These are phyloP conservation scores for Aspergillus persii DNA, from an alignment of 2,329 filamentous ascomycete genomes.

Conservation along the genomic window DNA sequence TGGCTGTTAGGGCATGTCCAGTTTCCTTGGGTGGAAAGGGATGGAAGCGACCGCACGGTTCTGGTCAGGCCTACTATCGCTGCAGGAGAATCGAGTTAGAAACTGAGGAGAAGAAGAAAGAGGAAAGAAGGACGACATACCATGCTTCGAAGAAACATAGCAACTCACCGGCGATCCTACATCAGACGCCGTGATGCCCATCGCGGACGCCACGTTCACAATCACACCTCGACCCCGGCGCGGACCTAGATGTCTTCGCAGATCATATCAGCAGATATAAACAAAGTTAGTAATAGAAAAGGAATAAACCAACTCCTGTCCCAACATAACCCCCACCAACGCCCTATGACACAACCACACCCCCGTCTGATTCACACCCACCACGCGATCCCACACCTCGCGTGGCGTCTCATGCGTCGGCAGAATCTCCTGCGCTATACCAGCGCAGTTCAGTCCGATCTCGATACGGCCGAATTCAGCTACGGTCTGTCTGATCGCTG, in stretches of 20 bases:
- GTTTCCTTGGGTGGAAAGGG: background rate
- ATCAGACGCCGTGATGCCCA: constrained; percentile 18
- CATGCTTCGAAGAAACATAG: constrained; percentile 27
- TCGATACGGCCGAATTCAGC: constrained; percentile 54
- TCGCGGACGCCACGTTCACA: constrained; percentile 26
- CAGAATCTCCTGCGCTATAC: constrained; percentile 44
- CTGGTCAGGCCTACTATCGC: constrained; percentile 26
- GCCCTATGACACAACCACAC: constrained; percentile 58
- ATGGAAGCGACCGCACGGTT: constrained; percentile 11
- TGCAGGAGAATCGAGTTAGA: background rate
- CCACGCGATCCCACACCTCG: constrained; percentile 50
- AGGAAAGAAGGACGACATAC: constrained; percentile 7
- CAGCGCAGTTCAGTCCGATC: constrained; percentile 57
- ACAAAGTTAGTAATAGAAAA: background rate
- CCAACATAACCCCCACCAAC: constrained; percentile 36
- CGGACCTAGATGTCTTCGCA: constrained; percentile 8
- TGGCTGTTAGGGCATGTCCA: constrained; percentile 1
- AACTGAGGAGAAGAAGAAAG: background rate
- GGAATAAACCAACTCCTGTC: constrained; percentile 21
- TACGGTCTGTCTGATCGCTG: constrained; percentile 43
- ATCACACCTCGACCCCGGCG: constrained; percentile 24
- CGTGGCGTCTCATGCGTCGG: constrained; percentile 48
- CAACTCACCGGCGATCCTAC: constrained; percentile 13
- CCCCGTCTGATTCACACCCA: constrained; percentile 56
- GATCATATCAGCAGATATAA: background rate